Conservation (phyloP, 2,329 filamentous ascomycete species). For the Nothomitra cinnamomea region DNA sequence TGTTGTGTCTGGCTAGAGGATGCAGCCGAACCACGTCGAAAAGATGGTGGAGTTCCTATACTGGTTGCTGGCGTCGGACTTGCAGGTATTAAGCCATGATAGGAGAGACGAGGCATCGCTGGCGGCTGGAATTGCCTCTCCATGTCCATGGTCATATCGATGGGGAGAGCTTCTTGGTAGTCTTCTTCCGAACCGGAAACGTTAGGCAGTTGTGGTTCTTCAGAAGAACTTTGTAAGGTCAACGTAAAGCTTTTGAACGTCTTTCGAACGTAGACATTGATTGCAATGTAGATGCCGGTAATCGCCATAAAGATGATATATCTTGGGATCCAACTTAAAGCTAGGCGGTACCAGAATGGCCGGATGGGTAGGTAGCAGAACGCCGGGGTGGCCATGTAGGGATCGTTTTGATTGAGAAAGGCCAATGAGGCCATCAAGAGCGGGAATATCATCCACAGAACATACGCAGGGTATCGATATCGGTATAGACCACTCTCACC, state of each 20-base stretch:
- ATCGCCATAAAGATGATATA: conserved; percentile 52
- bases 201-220: not conserved
- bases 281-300: conserved; percentile 44
- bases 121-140: not conserved
- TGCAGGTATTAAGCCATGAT: conserved; percentile 14
- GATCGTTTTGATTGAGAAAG: conserved; percentile 37
- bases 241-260: conserved; percentile 23
- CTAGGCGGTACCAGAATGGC: conserved; percentile 51
- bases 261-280: conserved; percentile 49
- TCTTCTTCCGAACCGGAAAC: not conserved
- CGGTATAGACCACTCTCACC: conserved; percentile 50
- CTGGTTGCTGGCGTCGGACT: not conserved
- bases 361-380: conserved; percentile 53
- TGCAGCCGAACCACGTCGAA: not conserved
- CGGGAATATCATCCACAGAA: conserved; percentile 39
- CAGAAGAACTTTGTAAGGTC: not conserved
- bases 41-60: not conserved
- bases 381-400: conserved; percentile 45
- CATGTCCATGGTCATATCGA: not conserved
- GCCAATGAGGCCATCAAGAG: conserved; percentile 42
- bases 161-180: not conserved
- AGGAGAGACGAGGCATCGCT: conserved; percentile 1
- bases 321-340: conserved; percentile 55
- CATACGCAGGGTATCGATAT: conserved; percentile 43
- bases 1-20: not conserved